Evolutionary conservation across 1,284 basidiomycete species (phyloP).

Genomic region (Ganoderma sp.): DNA sequence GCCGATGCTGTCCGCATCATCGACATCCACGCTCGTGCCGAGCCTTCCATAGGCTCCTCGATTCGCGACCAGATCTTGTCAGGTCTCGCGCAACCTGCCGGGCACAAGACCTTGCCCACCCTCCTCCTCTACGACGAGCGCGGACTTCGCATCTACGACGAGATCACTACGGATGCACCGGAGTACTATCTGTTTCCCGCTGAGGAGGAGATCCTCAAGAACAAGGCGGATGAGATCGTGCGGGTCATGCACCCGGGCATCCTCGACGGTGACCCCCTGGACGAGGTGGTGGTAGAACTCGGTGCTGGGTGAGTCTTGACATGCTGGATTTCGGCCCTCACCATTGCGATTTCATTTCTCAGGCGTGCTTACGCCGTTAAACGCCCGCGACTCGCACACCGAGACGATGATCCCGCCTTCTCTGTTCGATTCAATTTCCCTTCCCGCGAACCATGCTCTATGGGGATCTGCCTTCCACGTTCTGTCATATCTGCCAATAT

Average conservation of each 20-base stretch:
- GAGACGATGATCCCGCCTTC: not conserved
- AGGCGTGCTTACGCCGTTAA: not conserved
- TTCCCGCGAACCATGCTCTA: not conserved
- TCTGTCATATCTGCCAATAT: not conserved
- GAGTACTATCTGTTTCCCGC: constrained; percentile 91
- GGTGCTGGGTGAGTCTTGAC: constrained; percentile 80
- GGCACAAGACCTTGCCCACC: constrained; percentile 78
- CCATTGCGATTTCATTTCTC: not conserved
- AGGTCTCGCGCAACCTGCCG: constrained; percentile 60
- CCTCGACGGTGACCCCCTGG: constrained; percentile 52
- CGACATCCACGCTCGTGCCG: constrained; percentile 50
- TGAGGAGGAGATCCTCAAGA: constrained; percentile 74
- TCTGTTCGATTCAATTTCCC: not conserved
- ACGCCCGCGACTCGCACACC: not conserved
- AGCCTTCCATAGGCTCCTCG: constrained; percentile 41
- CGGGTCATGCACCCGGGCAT: constrained; percentile 70
- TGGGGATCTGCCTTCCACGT: not conserved
- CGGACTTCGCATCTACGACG: constrained; percentile 84
- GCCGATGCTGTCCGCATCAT: constrained; percentile 49
- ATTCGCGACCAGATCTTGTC: constrained; percentile 55
- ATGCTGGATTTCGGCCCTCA: constrained; percentile 3
- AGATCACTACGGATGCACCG: constrained; percentile 78
- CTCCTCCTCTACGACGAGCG: constrained; percentile 87
- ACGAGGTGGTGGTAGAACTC: constrained; percentile 77
- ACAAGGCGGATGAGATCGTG: constrained; percentile 69